Percentiles rank a stretch among this genome's conserved stretches.
Evolutionary conservation across 306 rosid species (phyloP).

Genomic region (Benincasa hispida): DNA sequence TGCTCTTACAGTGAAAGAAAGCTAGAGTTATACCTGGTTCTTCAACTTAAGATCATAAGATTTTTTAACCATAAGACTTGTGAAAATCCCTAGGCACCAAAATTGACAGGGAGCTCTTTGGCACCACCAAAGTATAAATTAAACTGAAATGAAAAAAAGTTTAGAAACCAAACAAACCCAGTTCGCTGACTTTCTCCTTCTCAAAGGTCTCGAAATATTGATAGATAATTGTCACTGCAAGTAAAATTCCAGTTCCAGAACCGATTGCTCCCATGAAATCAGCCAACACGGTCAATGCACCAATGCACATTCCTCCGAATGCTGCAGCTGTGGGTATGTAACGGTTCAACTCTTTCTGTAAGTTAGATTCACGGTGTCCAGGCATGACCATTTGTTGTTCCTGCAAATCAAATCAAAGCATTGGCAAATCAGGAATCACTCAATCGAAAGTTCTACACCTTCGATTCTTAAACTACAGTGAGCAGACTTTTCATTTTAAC

Average conservation of each 20-base stretch:
- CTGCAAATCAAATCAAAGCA: conserved; percentile 23
- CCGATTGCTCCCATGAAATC: conserved; percentile 99
- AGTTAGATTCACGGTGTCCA: conserved; percentile 86
- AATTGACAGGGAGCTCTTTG: conserved; percentile 10
- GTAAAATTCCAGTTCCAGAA: conserved; percentile 84
- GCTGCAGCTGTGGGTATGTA: conserved; percentile 97
- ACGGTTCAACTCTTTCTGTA: conserved; percentile 87
- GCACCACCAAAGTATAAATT: neutral
- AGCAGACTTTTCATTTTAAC: neutral
- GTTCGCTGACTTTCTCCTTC: conserved; percentile 89
- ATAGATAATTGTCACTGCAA: conserved; percentile 86
- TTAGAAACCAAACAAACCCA: conserved; percentile 86
- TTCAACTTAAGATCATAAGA: neutral
- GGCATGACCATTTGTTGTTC: conserved; percentile 99
- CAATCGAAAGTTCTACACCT: neutral
- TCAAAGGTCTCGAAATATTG: conserved; percentile 97
- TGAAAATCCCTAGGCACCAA: conserved; percentile 7
- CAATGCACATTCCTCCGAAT: conserved; percentile 89
- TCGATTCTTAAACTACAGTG: neutral
- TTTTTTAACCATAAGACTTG: neutral
- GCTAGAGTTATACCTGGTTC: neutral
- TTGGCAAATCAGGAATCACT: neutral
- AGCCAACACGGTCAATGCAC: conserved; percentile 85
- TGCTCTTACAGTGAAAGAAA: neutral
- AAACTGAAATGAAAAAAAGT: neutral